Percentiles rank a stretch among this genome's conserved stretches.
phyloP scores from a whole-genome alignment of 345 rosid genomes.

The Rubroshorea leprosula region DNA sequence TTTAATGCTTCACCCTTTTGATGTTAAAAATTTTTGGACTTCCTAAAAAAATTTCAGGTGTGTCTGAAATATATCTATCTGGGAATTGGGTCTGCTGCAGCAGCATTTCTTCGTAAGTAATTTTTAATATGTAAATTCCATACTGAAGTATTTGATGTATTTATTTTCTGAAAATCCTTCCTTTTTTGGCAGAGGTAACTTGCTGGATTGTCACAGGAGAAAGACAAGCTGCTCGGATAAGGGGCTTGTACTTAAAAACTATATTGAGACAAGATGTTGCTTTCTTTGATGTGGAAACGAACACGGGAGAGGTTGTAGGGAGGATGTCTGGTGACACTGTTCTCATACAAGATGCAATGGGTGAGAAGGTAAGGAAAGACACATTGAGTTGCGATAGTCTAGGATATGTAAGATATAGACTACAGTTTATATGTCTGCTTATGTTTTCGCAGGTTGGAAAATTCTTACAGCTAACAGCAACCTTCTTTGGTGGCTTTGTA shows the following conservation, averaged over 20 bases:
- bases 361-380: slow-evolving; percentile 64
- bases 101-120: slow-evolving; percentile 72
- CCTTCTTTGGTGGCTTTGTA: slow-evolving; percentile 74
- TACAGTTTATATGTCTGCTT: background rate
- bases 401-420: too few relatives aligned
- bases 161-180: slow-evolving; percentile 9
- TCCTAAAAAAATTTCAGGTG: slow-evolving; percentile 37
- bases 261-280: slow-evolving; percentile 76
- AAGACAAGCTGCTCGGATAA: slow-evolving; percentile 70
- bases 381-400: background rate
- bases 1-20: background rate
- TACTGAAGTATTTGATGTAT: background rate
- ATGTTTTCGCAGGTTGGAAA: slow-evolving; percentile 65
- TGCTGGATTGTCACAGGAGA: slow-evolving; percentile 94
- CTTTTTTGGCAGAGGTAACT: slow-evolving; percentile 54
- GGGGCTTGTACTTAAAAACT: slow-evolving; percentile 63
- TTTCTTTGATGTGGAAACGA: slow-evolving; percentile 77
- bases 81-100: slow-evolving; percentile 58
- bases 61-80: slow-evolving; percentile 68
- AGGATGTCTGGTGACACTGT: slow-evolving; percentile 98
- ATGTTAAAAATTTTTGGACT: background rate
- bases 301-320: slow-evolving; percentile 84
- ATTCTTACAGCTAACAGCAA: slow-evolving; percentile 58
- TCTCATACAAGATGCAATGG: slow-evolving; percentile 93
- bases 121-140: background rate